Evolutionary conservation across 2,329 filamentous ascomycete genomes (phyloP).

Genomic region (Ceratocystis diversiconidia): DNA sequence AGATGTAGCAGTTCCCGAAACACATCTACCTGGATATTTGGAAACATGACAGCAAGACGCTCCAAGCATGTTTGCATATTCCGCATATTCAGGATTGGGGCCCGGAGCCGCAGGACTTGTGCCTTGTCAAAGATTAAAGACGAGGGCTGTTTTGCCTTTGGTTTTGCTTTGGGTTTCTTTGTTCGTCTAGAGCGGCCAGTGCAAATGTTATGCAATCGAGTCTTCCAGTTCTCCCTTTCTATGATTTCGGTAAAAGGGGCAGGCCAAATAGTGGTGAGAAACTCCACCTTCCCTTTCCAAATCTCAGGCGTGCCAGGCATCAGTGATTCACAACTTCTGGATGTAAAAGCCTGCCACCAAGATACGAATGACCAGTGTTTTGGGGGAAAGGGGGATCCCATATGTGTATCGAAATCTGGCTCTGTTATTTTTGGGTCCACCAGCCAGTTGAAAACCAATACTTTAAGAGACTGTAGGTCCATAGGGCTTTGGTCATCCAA

Average conservation of each 20-base stretch:
- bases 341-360: background rate
- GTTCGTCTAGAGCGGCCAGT: background rate
- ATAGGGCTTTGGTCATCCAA: background rate
- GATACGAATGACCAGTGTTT: background rate
- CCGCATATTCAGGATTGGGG: background rate
- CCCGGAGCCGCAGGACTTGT: background rate
- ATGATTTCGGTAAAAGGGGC: background rate
- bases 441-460: background rate
- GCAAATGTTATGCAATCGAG: background rate
- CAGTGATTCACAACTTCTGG: background rate
- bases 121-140: background rate
- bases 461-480: background rate
- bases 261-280: background rate
- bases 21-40: conserved; percentile 67
- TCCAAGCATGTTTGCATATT: conserved; percentile 35
- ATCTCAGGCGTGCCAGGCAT: background rate
- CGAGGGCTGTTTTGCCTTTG: background rate
- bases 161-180: background rate
- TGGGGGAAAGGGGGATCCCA: background rate
- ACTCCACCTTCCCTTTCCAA: background rate
- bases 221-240: background rate
- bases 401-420: background rate
- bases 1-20: conserved; percentile 67
- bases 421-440: background rate
- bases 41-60: conserved; percentile 57